Evolutionary conservation across 1,139 yeast genomes (phyloP).

Genomic region (Yamadazyma atlantica): DNA sequence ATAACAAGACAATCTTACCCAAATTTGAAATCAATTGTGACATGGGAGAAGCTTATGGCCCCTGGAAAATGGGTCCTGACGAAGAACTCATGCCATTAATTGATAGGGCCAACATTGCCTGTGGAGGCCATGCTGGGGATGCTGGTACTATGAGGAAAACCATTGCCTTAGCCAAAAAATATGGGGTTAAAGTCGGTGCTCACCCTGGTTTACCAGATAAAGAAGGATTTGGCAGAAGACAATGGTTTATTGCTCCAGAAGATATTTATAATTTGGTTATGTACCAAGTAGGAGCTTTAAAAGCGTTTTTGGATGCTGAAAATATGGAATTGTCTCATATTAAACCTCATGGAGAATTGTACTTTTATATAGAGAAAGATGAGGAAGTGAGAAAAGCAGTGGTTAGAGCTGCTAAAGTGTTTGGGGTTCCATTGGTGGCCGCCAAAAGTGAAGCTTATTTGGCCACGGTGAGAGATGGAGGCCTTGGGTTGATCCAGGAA

Average conservation of each 20-base stretch:
- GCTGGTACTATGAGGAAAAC: slow-evolving; percentile 30
- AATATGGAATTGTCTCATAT: slow-evolving; percentile 30
- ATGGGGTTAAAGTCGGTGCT: slow-evolving; percentile 33
- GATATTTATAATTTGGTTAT: slow-evolving; percentile 33
- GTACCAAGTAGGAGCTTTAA: slow-evolving; percentile 39
- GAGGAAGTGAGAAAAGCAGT: slow-evolving; percentile 34
- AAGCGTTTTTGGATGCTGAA: slow-evolving; percentile 35
- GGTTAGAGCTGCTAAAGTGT: slow-evolving; percentile 32
- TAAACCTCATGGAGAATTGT: slow-evolving; percentile 39
- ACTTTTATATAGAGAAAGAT: slow-evolving; percentile 33
- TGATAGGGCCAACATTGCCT: slow-evolving; percentile 39
- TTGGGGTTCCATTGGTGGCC: slow-evolving; percentile 64
- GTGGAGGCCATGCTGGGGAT: slow-evolving; percentile 43
- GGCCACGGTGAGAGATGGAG: slow-evolving; percentile 64
- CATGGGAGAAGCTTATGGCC: slow-evolving; percentile 42
- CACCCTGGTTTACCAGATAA: slow-evolving; percentile 40
- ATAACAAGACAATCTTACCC: slow-evolving; percentile 13
- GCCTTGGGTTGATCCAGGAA: slow-evolving; percentile 41
- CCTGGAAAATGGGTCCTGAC: slow-evolving; percentile 38
- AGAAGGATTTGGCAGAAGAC: slow-evolving; percentile 37
- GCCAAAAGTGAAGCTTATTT: slow-evolving; percentile 78
- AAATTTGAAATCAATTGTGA: slow-evolving; percentile 32
- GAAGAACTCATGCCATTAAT: slow-evolving; percentile 38
- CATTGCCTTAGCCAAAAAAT: slow-evolving; percentile 30
- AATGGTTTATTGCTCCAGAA: slow-evolving; percentile 31